Base-by-base conservation (phyloP, 2,329 filamentous ascomycete genomes). In the Xylariaceae sp. region DNA sequence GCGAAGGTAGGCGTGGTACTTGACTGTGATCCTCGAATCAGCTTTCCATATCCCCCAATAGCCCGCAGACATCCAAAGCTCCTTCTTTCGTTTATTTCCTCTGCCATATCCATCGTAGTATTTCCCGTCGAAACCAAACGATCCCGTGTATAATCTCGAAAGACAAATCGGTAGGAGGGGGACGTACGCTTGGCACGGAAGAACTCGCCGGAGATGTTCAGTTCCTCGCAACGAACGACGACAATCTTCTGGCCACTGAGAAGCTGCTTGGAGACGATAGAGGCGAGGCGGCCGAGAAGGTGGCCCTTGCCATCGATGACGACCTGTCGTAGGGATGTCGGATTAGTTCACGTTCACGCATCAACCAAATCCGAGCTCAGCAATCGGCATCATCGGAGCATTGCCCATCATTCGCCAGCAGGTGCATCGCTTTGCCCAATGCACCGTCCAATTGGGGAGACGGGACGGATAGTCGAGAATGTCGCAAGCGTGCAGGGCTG, bases 121-220 rank as follows among this genome's bases (percentile, higher is more conserved):
- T 19, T 11, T 30, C 45, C 40, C 3, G 35, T 12, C 40, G 12
- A 47, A 34, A 35, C 34, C 27, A 29, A 43, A 41, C 11, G n/a
- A 48, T 6, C 31, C 35, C 19, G 27, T 19, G 27, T n/a, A 29
- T 8, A 34, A 42, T 32, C 19, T 26, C 43, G 47, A 48, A 56
- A 43, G n/a, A 32, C 12, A 47, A 34, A 53, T 48, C 50, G 46
- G 35, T 41, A 60, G 62, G 61, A 19, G 19, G 65, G 63, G 64
- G 72, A 96, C 92, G 79, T 96, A 99, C 94, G 88, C 88, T 99
- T 99, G 70, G 92, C 87, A 78, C 94, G 91, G 89, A 99, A 99
- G 89, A 99, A 99, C 84, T 97, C 94, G 81, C 94, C 94, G 69
- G 94, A 99, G 85, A 99, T 99, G 87, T 99, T 99, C 78, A 99